Evolutionary conservation across 345 rosid species (phyloP).

Genomic region (Adansonia digitata): DNA sequence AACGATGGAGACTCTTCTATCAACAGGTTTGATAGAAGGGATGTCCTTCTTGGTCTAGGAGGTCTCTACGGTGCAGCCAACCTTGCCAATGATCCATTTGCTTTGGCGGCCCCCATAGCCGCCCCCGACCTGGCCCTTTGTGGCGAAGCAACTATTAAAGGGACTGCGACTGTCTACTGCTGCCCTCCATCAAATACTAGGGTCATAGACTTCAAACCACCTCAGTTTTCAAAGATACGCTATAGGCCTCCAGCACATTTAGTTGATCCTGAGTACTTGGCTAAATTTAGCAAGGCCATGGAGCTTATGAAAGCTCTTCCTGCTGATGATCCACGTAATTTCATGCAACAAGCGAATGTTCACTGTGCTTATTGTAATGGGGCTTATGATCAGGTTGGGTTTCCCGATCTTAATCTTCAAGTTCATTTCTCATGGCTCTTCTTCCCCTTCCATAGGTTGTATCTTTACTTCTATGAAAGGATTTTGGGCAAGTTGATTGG

Average conservation of each 20-base stretch:
- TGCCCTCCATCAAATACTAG: not conserved
- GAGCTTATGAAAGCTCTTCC: constrained; percentile 1
- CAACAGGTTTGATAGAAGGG: not conserved
- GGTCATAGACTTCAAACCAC: not conserved
- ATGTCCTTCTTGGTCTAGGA: not conserved
- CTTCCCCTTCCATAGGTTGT: not conserved
- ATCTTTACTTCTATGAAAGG: not conserved
- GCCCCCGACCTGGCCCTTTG: not conserved
- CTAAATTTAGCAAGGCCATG: not conserved
- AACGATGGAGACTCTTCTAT: not conserved
- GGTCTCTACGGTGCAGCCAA: not conserved
- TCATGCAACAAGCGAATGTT: not conserved
- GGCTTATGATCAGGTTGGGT: not conserved
- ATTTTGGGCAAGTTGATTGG: not conserved
- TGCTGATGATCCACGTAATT: not conserved
- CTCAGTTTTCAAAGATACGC: not conserved
- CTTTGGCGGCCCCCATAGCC: not conserved
- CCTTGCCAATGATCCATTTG: not conserved
- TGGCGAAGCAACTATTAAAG: not conserved
- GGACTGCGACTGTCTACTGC: not conserved
- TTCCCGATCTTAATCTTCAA: not conserved
- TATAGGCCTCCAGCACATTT: not conserved
- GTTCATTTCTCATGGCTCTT: not conserved
- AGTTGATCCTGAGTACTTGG: not conserved
- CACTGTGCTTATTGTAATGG: not conserved